Evolutionary conservation across 805 yeast species (phyloP), one percentile per base, ranked within the genome.

Genomic region (Yarrowia osloensis): DNA sequence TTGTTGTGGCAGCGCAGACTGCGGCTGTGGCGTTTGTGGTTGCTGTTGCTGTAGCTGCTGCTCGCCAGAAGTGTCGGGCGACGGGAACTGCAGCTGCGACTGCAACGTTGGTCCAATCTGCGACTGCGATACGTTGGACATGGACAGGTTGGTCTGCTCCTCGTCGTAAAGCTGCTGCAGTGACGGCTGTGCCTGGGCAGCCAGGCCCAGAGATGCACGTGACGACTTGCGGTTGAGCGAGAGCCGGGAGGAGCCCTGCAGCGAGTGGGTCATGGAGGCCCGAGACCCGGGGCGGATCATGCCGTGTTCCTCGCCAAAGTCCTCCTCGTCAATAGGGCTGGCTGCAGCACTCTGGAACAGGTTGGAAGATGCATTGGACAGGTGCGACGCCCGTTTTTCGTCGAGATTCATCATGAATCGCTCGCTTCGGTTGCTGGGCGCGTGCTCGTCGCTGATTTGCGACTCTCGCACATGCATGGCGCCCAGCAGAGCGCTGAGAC

Each of bases 401-500:
- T 57, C 63, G 17, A 57, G 37, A 13, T 28, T 39, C 37, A 57
- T 11, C 63, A 57, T 57, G 63, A 57, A 57, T 26, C 66, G 66
- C 29, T 61, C 66, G 29, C 54, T 61, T 4, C 66, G 54, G 44
- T 61, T 61, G 33, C 35, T 61, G 42, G 66, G 73, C 26, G 67
- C 67, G 57, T 72, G 74, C 35, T 70, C 46, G 5, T 71, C 73
- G 33, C 70, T 72, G 26, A 72, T 44, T 33, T 70, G 72, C 66
- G 70, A 70, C 54, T 73, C 75, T n/a, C 69, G 68, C 13, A 72
- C 67, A 49, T 72, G 71, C 74, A 73, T 73, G 47, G 75, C 76
- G 62, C 77, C 77, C 21, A 77, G 72, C 28, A 77, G 69, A 8
- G 77, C 77, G 4, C 78, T 76, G 11, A 77, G 71, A 22, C 79